These are phyloP conservation scores for Gnomoniopsis sp. DNA, from an alignment of 2,329 filamentous ascomycete species.

Conservation along the genomic window DNA sequence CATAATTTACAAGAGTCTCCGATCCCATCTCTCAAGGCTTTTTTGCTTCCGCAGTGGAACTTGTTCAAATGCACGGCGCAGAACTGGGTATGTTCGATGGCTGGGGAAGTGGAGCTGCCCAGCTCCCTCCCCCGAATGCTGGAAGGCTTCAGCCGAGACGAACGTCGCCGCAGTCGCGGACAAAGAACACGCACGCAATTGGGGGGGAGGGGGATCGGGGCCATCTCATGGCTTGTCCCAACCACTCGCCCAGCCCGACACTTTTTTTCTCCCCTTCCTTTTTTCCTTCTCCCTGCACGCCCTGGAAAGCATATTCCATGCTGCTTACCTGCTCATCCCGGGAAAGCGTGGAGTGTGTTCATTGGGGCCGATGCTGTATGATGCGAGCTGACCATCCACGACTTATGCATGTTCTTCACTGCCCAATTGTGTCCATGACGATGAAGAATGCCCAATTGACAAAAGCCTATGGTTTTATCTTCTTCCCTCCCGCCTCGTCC, in stretches of 20 bases:
- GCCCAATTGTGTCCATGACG: constrained; percentile 6
- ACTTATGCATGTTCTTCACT: constrained; percentile 17
- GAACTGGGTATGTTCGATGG: constrained; percentile 2
- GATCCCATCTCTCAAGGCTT: no score
- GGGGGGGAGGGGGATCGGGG: no score
- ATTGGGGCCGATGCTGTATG: constrained; percentile 22
- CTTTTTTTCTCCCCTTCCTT: no score
- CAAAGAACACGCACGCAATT: constrained; percentile 21
- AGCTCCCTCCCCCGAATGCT: background rate
- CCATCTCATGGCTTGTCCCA: constrained; percentile 19
- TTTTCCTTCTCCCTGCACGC: no score
- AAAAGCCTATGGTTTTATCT: background rate
- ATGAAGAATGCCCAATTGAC: background rate
- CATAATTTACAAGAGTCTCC: no score
- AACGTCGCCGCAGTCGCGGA: no score
- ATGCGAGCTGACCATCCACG: constrained; percentile 14
- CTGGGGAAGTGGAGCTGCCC: constrained; percentile 16
- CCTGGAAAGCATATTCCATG: constrained; percentile 1
- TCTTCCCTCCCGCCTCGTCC: background rate
- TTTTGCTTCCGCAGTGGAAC: no score
- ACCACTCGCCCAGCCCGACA: constrained; percentile 18
- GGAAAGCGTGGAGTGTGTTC: constrained; percentile 23
- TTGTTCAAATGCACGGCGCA: background rate
- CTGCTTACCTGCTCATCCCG: constrained; percentile 12
- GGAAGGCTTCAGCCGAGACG: background rate